These are phyloP conservation scores for Fusarium nanum DNA, from an alignment of 2,329 filamentous ascomycete genomes.

Conservation along the genomic window DNA sequence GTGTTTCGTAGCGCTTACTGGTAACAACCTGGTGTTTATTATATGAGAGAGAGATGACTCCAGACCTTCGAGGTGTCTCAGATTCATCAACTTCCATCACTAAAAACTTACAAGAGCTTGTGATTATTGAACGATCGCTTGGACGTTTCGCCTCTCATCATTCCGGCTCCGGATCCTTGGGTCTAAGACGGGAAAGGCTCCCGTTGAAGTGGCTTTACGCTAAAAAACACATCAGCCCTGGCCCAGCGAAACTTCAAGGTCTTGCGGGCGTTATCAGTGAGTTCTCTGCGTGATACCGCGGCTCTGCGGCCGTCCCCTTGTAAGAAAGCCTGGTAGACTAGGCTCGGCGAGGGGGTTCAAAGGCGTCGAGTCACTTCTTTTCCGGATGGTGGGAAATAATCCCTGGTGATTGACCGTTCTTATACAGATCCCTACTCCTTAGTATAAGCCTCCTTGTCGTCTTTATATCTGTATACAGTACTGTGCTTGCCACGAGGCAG, in stretches of 20 bases:
- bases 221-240: slow-evolving; percentile 27
- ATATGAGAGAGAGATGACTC: not conserved
- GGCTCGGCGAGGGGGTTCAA: slow-evolving; percentile 4
- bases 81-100: not conserved
- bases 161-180: slow-evolving; percentile 10
- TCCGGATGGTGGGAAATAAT: not conserved
- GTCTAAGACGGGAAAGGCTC: slow-evolving; percentile 1
- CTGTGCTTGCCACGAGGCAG: not conserved
- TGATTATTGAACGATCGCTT: not conserved
- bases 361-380: slow-evolving; percentile 1
- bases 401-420: not conserved
- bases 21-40: not conserved
- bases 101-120: not conserved
- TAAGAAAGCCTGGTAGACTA: slow-evolving; percentile 11
- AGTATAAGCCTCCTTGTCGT: not conserved
- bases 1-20: slow-evolving; percentile 3
- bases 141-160: not conserved
- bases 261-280: slow-evolving; percentile 36
- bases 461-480: not conserved
- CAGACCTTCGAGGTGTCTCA: not conserved
- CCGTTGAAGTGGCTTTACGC: slow-evolving; percentile 24
- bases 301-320: slow-evolving; percentile 14
- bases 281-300: slow-evolving; percentile 16
- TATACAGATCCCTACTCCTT: not conserved
- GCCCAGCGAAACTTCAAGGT: slow-evolving; percentile 8